Base-by-base conservation (phyloP, 345 rosid genomes). In the Lumnitzera littorea region DNA sequence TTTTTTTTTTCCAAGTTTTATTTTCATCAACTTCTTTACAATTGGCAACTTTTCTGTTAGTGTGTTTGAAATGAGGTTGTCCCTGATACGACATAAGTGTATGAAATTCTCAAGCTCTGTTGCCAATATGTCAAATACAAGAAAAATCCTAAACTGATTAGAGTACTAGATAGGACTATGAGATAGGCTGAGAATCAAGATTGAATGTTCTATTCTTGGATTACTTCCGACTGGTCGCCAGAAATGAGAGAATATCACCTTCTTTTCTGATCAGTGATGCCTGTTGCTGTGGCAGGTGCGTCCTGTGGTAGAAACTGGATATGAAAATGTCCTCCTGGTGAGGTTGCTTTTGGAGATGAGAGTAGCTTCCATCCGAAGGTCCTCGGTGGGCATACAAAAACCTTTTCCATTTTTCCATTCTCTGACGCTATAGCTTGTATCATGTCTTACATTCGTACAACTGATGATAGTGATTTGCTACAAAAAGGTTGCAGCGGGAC, bases 251-350 rank as follows among this genome's bases (percentile, higher is more conserved):
- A 4, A 9, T 7, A 36, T 9, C 43, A 5, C 11, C 43, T 36
- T 36, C 43, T 36, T 36, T 36, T 36, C 11, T 36, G 43, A 36
- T 36, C 10, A 36, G 43, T 36, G 20, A 16, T 12, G 20, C 25
- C 55, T 52, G 2, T 52, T 23, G 43, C 23, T 68, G n/a, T 62
- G 62, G 73, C 66, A 89, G 98, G 88, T 92, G 56, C 80, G 96
- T 58, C 96, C 96, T n/a, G 94, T 92, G 60, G 94, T 92, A 63
- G 98, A 89, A 78, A 92, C 96, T 62, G 96, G 96, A 36, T 92
- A 89, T 54, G 98, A 92, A 50, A 89, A 78, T 78, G 36, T 89
- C 64, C 72, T 92, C 27, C 96, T 89, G 24, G 96, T 85, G 59
- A 76, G 98, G 58, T 49, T 92, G 65, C 77, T 92, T 56, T 50